phyloP scores from a whole-genome alignment of 768 basidiomycete genomes.

The Rhizopogon vesiculosus region DNA sequence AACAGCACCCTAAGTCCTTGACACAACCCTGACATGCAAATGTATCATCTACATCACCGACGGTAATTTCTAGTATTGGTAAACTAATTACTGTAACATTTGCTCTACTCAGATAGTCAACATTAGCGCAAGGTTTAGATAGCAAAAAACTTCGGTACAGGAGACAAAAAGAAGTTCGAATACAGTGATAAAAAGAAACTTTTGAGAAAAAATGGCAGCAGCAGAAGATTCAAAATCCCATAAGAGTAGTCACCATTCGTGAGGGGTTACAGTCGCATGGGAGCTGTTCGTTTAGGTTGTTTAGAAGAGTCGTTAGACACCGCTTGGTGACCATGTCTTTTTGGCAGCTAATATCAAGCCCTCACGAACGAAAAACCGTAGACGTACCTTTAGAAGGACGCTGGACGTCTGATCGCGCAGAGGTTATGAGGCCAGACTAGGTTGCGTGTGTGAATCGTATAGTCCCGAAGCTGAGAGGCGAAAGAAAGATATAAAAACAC shows the following conservation, averaged over 20 bases:
- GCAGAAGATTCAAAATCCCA: neutral
- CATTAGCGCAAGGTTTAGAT: constrained; percentile 29
- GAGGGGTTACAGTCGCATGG: neutral
- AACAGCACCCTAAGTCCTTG: no score
- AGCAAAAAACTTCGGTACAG: constrained; percentile 24
- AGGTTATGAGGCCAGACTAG: constrained; percentile 53
- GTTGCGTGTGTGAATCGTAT: neutral
- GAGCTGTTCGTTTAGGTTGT: constrained; percentile 72
- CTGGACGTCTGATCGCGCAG: constrained; percentile 92
- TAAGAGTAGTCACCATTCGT: neutral
- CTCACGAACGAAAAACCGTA: neutral
- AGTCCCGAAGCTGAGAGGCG: neutral
- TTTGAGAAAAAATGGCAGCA: neutral
- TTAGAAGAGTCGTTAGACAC: constrained; percentile 84
- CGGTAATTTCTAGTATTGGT: constrained; percentile 16
- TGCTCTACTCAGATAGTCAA: constrained; percentile 25
- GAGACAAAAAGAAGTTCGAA: constrained; percentile 13
- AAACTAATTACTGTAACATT: constrained; percentile 25
- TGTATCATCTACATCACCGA: neutral
- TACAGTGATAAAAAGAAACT: constrained; percentile 20
- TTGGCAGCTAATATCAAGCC: constrained; percentile 33
- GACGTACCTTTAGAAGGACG: constrained; percentile 77
- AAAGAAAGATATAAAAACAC: neutral
- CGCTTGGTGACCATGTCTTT: constrained; percentile 98
- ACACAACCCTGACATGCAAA: no score